Evolutionary conservation across 2,329 filamentous ascomycete genomes (phyloP), one percentile per base, ranked within the genome.

Genomic region (Annulohypoxylon truncatum): DNA sequence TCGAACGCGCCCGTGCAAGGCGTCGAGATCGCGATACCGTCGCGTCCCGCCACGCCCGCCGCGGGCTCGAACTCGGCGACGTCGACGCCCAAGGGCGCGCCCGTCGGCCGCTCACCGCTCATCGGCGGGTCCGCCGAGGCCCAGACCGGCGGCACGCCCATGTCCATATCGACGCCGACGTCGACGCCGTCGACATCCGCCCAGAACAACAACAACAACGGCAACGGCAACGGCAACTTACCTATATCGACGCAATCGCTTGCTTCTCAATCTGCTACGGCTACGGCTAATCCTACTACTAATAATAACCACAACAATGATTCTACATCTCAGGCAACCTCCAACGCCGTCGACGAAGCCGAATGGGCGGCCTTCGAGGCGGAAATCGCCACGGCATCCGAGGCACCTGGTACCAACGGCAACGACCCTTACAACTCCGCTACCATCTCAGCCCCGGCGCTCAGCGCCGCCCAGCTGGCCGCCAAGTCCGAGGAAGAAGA

Each of bases 351-450:
- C 7, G 89, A 94, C 75, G 92, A 97, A 74, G 88, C 90, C 57
- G 92, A 96, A 78, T 96, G 92, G 92, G 91, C 92, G 1, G 92
- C 92, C 7, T 96, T 97, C 75, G 91, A 97, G 76, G 91, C 92
- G 2, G 92, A 97, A 57, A 89, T 97, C 59, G 90, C 89, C 15
- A 79, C 81, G 28, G 66, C 18, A 15, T 20, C 77, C 77, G 26
- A 74, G 22, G 8, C 74, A 1, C 73, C 79, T n/a, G n/a, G n/a
- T n/a, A n/a, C n/a, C 12, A 64, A 67, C 28, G 42, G 65, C 13
- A 70, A 70, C 56, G 20, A 54, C 52, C n/a, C 57, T 4, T 51
- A 72, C 2, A 78, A 78, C 66, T 75, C 78, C 62, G 89, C 87
- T 5, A 87, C 89, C 2, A 92, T 93, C 68, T 89, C 86, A 1